Evolutionary conservation across 345 rosid genomes (phyloP).

Genomic region (Psidium friedrichsthalianum): DNA sequence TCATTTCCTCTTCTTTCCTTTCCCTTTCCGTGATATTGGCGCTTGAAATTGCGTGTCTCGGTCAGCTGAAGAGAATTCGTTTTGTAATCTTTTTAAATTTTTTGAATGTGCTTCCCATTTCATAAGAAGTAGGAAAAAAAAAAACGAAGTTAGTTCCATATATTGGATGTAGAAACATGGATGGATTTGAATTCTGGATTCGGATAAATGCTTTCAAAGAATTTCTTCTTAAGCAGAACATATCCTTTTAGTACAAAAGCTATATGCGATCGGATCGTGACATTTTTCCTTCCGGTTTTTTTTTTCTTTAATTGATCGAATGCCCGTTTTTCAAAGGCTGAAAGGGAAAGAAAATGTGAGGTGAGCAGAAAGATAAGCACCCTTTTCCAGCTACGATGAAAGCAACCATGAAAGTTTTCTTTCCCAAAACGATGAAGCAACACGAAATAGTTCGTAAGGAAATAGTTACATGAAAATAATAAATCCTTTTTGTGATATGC

Average conservation of each 20-base stretch:
- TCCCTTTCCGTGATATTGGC: background rate
- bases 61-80: background rate
- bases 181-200: background rate
- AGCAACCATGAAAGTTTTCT: background rate
- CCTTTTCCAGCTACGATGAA: background rate
- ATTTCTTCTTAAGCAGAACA: background rate
- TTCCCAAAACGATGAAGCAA: background rate
- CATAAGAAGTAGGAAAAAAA: background rate
- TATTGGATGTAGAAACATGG: background rate
- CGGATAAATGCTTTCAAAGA: background rate
- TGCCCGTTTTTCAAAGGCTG: background rate
- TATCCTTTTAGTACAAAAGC: background rate
- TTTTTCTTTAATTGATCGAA: background rate
- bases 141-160: background rate
- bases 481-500: background rate
- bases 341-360: background rate
- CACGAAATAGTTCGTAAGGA: background rate
- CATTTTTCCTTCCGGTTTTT: background rate
- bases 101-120: background rate
- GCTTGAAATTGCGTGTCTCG: background rate
- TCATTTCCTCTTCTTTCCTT: background rate
- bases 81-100: background rate
- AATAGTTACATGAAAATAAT: background rate
- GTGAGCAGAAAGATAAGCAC: background rate
- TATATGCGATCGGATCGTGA: background rate